Evolutionary conservation across 805 yeast species (phyloP), one percentile per base, ranked within the genome.

Genomic region (Kodamaea jinghongensis): DNA sequence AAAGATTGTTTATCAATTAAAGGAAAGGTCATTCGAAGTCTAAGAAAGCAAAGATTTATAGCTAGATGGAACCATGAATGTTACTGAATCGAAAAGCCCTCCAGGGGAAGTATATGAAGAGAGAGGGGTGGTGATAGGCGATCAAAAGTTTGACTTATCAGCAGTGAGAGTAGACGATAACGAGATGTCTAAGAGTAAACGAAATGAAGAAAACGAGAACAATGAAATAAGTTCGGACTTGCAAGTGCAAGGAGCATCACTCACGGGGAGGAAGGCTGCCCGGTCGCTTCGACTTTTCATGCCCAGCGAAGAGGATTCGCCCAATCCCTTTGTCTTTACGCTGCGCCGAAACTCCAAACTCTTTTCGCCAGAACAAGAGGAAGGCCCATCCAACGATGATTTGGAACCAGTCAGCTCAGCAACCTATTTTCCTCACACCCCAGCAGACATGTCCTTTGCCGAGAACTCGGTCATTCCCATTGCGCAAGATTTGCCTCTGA

Each of bases 391-490:
- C 31, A 25, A 30, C 5, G 28, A 31, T 9, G 40, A 37, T 25
- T 27, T 30, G 31, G 83, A 81, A 43, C 86, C 86, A 0, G 76
- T 80, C 0, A 78, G 85, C 0, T 78, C 84, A 2, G 88, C 87
- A 1, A 80, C 86, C 1, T 83, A 81, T 53, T 73, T 79, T 41
- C 89, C 89, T 2, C 86, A 82, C 54, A 73, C 77, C 3, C 76
- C 80, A 12, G 59, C 58, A 15, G 59, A 60, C 10, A 7, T 6
- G 6, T 27, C 30, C 15, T 12, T 27, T 12, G 15, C 30, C 15
- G 30, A 27, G 6, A 7, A 5, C 13, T 23, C 23, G 27, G 37
- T 25, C 14, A 10, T 34, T 33, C 31, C 17, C 25, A 10, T 9
- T 11, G 8, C 28, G 16, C 32, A 16, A 32, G 28, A 17, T 37